Percentiles rank a stretch among this genome's conserved stretches.
Evolutionary conservation across 1,284 basidiomycete genomes (phyloP).

Genomic region (Sanguinoderma infundibulare): DNA sequence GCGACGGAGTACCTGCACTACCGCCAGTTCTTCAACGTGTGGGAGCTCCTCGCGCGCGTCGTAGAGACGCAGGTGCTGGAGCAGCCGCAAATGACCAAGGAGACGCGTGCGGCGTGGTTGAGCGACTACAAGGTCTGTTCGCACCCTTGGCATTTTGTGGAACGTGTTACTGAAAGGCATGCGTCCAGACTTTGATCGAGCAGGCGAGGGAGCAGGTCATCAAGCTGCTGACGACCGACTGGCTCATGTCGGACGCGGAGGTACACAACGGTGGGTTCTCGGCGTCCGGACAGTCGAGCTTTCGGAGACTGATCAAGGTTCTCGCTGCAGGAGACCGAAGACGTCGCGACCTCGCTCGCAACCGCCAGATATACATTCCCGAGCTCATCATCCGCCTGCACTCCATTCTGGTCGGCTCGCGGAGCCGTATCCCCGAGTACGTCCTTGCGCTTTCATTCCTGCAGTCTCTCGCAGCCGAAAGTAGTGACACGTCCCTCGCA

Average conservation of each 20-base stretch:
- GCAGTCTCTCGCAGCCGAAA: background rate
- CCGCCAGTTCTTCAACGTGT: slow-evolving; percentile 73
- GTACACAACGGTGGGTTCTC: slow-evolving; percentile 42
- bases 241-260: slow-evolving; percentile 65
- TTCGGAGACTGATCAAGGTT: background rate
- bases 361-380: slow-evolving; percentile 90
- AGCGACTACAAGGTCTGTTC: slow-evolving; percentile 60
- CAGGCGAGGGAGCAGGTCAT: slow-evolving; percentile 62
- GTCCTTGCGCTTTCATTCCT: slow-evolving; percentile 35
- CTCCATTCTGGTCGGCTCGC: slow-evolving; percentile 70
- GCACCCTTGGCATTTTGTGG: background rate
- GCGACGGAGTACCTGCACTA: slow-evolving; percentile 77
- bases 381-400: slow-evolving; percentile 91
- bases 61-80: slow-evolving; percentile 61
- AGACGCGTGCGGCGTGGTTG: slow-evolving; percentile 64
- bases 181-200: slow-evolving; percentile 56
- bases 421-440: slow-evolving; percentile 68
- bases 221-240: slow-evolving; percentile 75
- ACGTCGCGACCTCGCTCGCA: slow-evolving; percentile 72
- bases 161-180: background rate
- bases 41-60: slow-evolving; percentile 63
- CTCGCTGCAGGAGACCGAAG: slow-evolving; percentile 55
- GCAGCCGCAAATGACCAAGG: slow-evolving; percentile 56
- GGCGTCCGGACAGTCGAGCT: background rate
- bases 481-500: no score